phyloP scores from a whole-genome alignment of 176 grass and related monocot genomes.

The Oryza coarctata region DNA sequence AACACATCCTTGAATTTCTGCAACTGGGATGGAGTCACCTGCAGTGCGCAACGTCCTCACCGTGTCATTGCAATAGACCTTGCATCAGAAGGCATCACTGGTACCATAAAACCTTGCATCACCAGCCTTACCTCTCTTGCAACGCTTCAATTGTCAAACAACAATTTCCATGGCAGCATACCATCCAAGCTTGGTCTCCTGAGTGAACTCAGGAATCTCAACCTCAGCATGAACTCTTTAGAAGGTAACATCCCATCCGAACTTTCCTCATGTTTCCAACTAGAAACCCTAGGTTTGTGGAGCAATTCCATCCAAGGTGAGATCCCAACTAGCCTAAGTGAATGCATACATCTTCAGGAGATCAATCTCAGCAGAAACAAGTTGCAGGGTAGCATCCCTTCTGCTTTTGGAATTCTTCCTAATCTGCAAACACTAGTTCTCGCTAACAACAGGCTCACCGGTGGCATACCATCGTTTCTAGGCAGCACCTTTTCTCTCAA shows the following conservation, averaged over 20 bases:
- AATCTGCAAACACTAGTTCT: constrained; percentile 32
- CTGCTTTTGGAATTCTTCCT: constrained; percentile 19
- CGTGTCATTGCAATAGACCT: constrained; percentile 24
- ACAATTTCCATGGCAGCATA: constrained; percentile 36
- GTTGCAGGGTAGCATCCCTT: constrained; percentile 37
- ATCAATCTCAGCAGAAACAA: constrained; percentile 29
- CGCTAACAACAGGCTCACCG: constrained; percentile 11
- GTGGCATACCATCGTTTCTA: constrained; percentile 24
- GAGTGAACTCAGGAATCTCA: constrained; percentile 30
- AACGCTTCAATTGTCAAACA: constrained; percentile 31
- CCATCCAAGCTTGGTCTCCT: constrained; percentile 36
- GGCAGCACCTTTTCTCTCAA: constrained; percentile 29
- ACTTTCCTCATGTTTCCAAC: constrained; percentile 1
- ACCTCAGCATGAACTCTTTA: constrained; percentile 50
- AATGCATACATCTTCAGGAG: no score
- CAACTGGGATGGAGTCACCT: constrained; percentile 29
- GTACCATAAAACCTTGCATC: constrained; percentile 32
- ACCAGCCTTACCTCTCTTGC: constrained; percentile 31
- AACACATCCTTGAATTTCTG: constrained; percentile 3
- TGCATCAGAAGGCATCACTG: constrained; percentile 14
- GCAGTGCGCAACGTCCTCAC: not conserved
- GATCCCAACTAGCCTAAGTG: no score
- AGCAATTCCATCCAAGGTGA: no score
- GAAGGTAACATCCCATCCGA: constrained; percentile 37
- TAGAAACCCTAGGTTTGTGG: no score